Percentiles rank a stretch among this genome's conserved stretches.
These are phyloP conservation scores for Ceratocystiopsis brevicomis DNA, from an alignment of 2,329 filamentous ascomycete species.

Conservation along the genomic window DNA sequence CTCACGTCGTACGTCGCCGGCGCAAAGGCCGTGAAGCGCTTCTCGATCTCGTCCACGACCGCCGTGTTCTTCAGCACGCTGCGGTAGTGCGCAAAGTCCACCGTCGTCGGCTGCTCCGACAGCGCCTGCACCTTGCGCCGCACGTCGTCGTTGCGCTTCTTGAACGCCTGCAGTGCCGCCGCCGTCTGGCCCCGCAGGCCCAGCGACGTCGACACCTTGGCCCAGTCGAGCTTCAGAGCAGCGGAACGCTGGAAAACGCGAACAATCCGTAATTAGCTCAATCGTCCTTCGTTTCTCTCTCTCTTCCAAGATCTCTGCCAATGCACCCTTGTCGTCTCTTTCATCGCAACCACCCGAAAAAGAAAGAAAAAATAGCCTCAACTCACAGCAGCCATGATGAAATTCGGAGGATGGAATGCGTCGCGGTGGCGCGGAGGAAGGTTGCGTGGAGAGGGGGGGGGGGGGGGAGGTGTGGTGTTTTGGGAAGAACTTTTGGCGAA, in stretches of 20 bases:
- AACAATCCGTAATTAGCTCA: slow-evolving; percentile 32
- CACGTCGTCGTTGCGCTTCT: slow-evolving; percentile 98
- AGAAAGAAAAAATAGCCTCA: background rate
- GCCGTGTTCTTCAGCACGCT: slow-evolving; percentile 85
- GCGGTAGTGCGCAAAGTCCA: slow-evolving; percentile 93
- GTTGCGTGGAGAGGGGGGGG: background rate
- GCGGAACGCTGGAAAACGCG: slow-evolving; percentile 58
- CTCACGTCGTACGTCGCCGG: slow-evolving; percentile 78
- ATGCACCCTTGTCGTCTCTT: too few species aligned
- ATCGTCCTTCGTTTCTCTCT: background rate
- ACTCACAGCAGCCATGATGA: slow-evolving; percentile 11
- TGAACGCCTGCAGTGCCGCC: slow-evolving; percentile 82
- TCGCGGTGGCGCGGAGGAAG: background rate
- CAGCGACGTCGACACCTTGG: slow-evolving; percentile 81
- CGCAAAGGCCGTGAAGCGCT: slow-evolving; percentile 82
- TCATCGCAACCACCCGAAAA: background rate
- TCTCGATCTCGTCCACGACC: slow-evolving; percentile 92
- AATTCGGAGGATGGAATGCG: slow-evolving; percentile 1
- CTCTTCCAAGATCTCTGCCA: too few species aligned
- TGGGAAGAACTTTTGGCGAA: slow-evolving; percentile 3
- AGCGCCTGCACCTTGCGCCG: slow-evolving; percentile 81
- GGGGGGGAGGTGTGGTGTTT: slow-evolving; percentile 1
- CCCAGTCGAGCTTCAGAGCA: slow-evolving; percentile 98
- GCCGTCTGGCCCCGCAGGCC: slow-evolving; percentile 92
- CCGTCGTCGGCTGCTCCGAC: slow-evolving; percentile 61